Evolutionary conservation across 2,329 filamentous ascomycete species (phyloP).

Genomic region (Microcyclosporella mali): DNA sequence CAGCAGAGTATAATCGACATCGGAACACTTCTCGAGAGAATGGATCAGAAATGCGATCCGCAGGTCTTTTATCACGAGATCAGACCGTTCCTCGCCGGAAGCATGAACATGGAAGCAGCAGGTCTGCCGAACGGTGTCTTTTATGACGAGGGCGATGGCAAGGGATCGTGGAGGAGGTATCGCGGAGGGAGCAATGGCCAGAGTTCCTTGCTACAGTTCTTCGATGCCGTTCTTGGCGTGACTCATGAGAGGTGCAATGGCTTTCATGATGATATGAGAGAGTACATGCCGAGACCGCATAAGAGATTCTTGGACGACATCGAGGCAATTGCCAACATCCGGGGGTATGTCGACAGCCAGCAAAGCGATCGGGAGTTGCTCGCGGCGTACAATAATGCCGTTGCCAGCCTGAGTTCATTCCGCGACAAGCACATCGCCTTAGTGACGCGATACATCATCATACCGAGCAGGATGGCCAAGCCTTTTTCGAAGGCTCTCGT

Average conservation of each 20-base stretch:
- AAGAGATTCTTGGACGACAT: conserved; percentile 46
- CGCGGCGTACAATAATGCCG: conserved; percentile 42
- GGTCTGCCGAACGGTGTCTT: conserved; percentile 48
- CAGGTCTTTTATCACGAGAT: conserved; percentile 48
- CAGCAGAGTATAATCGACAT: conserved; percentile 39
- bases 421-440: conserved; percentile 49
- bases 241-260: conserved; percentile 34
- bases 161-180: conserved; percentile 46
- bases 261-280: conserved; percentile 42
- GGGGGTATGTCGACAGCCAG: conserved; percentile 37
- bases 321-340: conserved; percentile 41
- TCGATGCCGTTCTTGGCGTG: conserved; percentile 48
- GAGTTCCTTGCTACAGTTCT: conserved; percentile 49
- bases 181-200: conserved; percentile 52
- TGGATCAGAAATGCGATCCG: conserved; percentile 47
- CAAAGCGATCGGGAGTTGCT: conserved; percentile 32
- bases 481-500: conserved; percentile 21
- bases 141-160: conserved; percentile 46
- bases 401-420: conserved; percentile 42
- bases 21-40: conserved; percentile 40
- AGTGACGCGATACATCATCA: conserved; percentile 49
- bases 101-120: conserved; percentile 48
- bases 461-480: conserved; percentile 30
- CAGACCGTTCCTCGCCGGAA: conserved; percentile 48
- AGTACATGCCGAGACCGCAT: conserved; percentile 51